Evolutionary conservation across 2,329 filamentous ascomycete genomes (phyloP), one percentile per base, ranked within the genome.

Genomic region (Talaromyces sp.): DNA sequence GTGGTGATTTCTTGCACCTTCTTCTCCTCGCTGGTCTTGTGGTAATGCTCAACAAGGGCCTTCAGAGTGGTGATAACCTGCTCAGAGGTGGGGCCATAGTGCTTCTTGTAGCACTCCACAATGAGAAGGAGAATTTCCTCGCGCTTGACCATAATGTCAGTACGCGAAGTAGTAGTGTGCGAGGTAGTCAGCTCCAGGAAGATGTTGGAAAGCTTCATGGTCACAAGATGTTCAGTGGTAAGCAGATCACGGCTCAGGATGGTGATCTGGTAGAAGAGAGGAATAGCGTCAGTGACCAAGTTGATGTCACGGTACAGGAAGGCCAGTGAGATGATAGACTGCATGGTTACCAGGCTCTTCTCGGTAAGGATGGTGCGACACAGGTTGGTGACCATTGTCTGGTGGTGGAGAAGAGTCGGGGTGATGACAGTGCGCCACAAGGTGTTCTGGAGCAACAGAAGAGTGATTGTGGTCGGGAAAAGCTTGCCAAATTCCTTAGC

Each of bases 41-140:
- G 66, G 56, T 82, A 83, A 16, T 82, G 71, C 57, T 80, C 73
- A 11, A 71, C 69, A 4, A 83, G 68, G n/a, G 72, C 65, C 52
- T 76, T 75, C 13, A 76, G 65, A 6, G 74, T 76, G 22, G 70
- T 65, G 22, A 78, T 73, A 16, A 81, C 75, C 10, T 76, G 64
- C 51, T 80, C 75, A 14, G 75, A 77, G 4, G 71, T 74, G 14
- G 69, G 66, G 1, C 79, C 78, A 52, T 80, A 77, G 51, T 78
- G 76, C 2, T 76, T 68, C 61, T 78, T 79, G 59, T 79, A 80
- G 13, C 73, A 72, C 22, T 75, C 74, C 22, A 82, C 75, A 24
- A 82, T 66, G 3, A 80, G 64, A n/a, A 73, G 65, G 3, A 82
- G 64, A 3, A 79, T 70, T 48, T 79, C 70, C 35, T 78, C 76